Conservation (phyloP, 257 asterid species). For the Gynochthodes officinalis region DNA sequence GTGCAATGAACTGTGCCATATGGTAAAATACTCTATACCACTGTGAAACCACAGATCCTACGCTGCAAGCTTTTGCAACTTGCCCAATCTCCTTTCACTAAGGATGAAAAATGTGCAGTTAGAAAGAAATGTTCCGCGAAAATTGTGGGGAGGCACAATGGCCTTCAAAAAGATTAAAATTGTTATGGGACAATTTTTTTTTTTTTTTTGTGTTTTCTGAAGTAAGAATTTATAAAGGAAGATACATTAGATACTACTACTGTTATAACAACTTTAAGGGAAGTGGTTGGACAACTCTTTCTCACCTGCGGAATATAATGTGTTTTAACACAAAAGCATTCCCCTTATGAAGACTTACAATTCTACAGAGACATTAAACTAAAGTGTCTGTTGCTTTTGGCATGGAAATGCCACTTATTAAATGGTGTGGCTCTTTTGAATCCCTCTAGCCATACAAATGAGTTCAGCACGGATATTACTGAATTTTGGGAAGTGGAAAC, state of each 20-base stretch:
- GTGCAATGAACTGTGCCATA: conserved; percentile 9
- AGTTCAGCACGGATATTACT: conserved; percentile 6
- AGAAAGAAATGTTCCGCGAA: neutral
- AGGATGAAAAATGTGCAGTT: conserved; percentile 1
- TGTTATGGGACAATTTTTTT: neutral
- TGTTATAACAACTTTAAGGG: conserved; percentile 14
- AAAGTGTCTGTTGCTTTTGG: conserved; percentile 7
- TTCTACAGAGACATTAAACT: neutral
- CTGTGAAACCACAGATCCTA: neutral
- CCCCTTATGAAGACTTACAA: neutral
- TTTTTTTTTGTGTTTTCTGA: too few species aligned
- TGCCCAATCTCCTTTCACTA: neutral
- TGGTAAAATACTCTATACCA: neutral
- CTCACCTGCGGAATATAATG: conserved; percentile 4
- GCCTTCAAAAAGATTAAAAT: neutral
- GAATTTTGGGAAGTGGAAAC: conserved; percentile 3
- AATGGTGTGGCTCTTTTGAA: conserved; percentile 10
- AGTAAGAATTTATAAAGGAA: neutral
- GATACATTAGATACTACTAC: conserved; percentile 1
- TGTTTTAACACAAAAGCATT: neutral
- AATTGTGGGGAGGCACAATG: neutral
- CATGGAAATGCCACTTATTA: conserved; percentile 3
- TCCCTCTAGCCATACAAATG: neutral
- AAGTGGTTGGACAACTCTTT: conserved; percentile 23
- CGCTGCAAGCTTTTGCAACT: conserved; percentile 2